Base-by-base conservation (phyloP, 371 early-diverging fungal species). In the Blakeslea trispora region DNA sequence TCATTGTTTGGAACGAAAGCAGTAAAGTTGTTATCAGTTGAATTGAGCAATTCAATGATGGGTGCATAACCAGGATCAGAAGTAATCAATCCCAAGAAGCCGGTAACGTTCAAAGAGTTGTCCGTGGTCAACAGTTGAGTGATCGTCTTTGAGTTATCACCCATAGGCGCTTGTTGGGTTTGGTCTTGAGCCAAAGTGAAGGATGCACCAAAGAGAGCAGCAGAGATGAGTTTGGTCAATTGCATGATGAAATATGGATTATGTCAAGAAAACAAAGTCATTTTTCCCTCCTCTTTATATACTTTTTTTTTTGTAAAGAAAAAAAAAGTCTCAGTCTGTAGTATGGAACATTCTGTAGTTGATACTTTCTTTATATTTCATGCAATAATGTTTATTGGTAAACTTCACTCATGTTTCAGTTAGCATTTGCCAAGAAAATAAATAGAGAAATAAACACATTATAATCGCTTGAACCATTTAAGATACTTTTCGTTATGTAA, bases 1-100 rank as follows among this genome's bases (percentile, higher is more conserved):
- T 43, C 31, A 32, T 75, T 61, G 15, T 64, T 67, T 0, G 76
- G 76, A 10, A 66, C 55, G 64, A 75, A 72, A 14, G 65, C 48
- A 11, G 76, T 75, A 10, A 56, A 45, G 10, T 56, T 40, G 41
- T 61, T 71, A 21, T 66, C 68, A 13, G 72, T 63, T 22, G 59
- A 47, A 5, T 61, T 55, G 17, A 75, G 53, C 11, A 69, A 28
- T 11, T 69, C 46, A 42, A 75, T 34, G 4, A 72, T 41, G 17
- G 75, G 68, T 14, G 50, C 45, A 39, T 63, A 72, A 8, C 66
- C 70, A 31, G 57, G 28, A 19, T 66, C 64, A 41, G 72, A 72
- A n/a, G 44, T 50, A 14, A 75, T 50, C 8, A 72, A 44, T 22
- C 45, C 31, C 7, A 65, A 45, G 52, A 75, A 75, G 37, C 61